Percentiles rank a stretch among this genome's conserved stretches.
Conservation (phyloP, 805 yeast genomes). For the Saturnispora zaruensis region DNA sequence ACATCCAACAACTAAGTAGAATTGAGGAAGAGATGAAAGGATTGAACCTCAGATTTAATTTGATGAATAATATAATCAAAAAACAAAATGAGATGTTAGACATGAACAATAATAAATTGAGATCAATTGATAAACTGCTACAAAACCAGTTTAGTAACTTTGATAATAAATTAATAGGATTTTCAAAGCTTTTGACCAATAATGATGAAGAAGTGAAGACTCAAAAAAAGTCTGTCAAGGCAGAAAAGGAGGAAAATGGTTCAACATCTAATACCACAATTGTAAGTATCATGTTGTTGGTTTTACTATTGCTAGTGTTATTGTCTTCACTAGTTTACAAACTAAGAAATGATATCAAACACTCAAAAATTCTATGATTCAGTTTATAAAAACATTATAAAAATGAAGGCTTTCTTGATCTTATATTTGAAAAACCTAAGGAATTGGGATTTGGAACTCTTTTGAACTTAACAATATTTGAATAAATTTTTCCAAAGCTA, state of each 20-base stretch:
- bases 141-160: conserved; percentile 12
- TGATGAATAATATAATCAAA: conserved; percentile 10
- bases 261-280: conserved; percentile 8
- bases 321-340: conserved; percentile 42
- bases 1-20: background rate
- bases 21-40: conserved; percentile 4
- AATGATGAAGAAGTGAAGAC: background rate
- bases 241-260: background rate
- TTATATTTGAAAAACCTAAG: conserved; percentile 36
- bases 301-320: conserved; percentile 32
- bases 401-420: conserved; percentile 39
- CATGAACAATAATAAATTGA: conserved; percentile 11
- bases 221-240: background rate
- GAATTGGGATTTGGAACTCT: conserved; percentile 43
- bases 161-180: conserved; percentile 8
- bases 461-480: conserved; percentile 36
- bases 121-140: conserved; percentile 13
- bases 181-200: background rate
- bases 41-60: conserved; percentile 10
- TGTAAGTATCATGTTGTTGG: conserved; percentile 27
- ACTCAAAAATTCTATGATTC: conserved; percentile 45
- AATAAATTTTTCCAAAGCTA: conserved; percentile 24
- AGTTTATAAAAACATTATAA: conserved; percentile 6
- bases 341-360: conserved; percentile 55
- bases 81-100: conserved; percentile 14